Evolutionary conservation across 345 rosid genomes (phyloP).

Genomic region (Populus tremula): DNA sequence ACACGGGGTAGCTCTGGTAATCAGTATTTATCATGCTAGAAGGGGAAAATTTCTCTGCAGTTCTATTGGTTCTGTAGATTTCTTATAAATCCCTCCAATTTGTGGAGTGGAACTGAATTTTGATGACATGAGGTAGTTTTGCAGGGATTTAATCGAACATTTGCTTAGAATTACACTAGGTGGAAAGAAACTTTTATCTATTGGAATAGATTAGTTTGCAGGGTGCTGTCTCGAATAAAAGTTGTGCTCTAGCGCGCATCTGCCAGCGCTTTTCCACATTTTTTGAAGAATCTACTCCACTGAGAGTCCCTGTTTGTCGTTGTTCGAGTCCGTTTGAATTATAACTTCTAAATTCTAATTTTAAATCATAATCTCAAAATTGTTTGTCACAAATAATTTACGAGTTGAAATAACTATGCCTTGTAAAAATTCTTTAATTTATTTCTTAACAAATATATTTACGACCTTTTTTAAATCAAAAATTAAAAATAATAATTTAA

Average conservation of each 20-base stretch:
- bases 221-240: constrained; percentile 2
- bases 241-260: neutral
- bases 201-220: constrained; percentile 16
- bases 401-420: too few species aligned
- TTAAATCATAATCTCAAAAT: too few species aligned
- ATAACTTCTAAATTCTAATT: too few species aligned
- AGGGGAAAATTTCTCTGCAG: constrained; percentile 26
- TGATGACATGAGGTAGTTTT: constrained; percentile 44
- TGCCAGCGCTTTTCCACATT: neutral
- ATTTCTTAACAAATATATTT: too few species aligned
- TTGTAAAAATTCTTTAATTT: too few species aligned
- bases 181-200: neutral
- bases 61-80: constrained; percentile 37
- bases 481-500: too few species aligned
- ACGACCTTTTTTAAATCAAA: too few species aligned
- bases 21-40: constrained; percentile 20
- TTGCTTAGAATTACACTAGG: constrained; percentile 16
- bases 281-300: neutral
- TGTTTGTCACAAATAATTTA: too few species aligned
- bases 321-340: too few species aligned
- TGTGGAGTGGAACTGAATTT: constrained; percentile 64
- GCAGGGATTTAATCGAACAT: constrained; percentile 38
- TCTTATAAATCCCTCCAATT: constrained; percentile 40
- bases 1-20: constrained; percentile 22
- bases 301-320: neutral